Evolutionary conservation across 768 basidiomycete species (phyloP), one percentile per base, ranked within the genome.

Genomic region (Rhizopogon vesiculosus): DNA sequence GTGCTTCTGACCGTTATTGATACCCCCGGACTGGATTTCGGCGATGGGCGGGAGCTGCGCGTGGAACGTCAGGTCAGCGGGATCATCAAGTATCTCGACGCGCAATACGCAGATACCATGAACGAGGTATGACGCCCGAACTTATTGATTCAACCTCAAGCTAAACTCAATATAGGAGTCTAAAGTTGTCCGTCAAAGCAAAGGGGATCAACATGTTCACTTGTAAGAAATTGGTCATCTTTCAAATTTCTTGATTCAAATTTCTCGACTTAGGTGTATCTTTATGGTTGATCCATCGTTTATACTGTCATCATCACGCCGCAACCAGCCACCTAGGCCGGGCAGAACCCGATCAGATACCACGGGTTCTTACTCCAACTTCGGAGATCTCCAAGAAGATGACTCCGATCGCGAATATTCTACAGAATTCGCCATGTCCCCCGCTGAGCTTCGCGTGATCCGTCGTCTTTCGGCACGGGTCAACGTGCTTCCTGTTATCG

Each of bases 171-270:
- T 39, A 46, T 53, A 92, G 91, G 91, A 93, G 76, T 89, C 88
- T 54, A 94, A 93, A 77, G 91, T 94, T 42, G 75, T 93, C 51
- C 83, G 91, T 60, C 83, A 91, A 68, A 90, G 82, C 72, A 91
- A 87, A 73, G 91, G 89, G 48, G 91, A 94, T 72, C 89, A 91
- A 62, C 92, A 93, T 62, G 86, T 94, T 62, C 91, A 94, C 72
- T 72, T 93, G 90, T 92, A 68, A 71, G 89, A 71, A 22, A 6
- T 33, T 29, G 18, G 7, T 16, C 43, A 15, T 53, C 31, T 19
- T 25, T 43, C 54, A 13, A 5, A 39, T 28, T 48, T 18, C 50
- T 44, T 41, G 51, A 51, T 63, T 64, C 56, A 67, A 49, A 16
- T 16, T 25, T 38, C 59, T 54, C 22, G 49, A 53, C 25, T 52